Conservation (phyloP, 2,329 filamentous ascomycete species). For the Verticillium albo-atrum region DNA sequence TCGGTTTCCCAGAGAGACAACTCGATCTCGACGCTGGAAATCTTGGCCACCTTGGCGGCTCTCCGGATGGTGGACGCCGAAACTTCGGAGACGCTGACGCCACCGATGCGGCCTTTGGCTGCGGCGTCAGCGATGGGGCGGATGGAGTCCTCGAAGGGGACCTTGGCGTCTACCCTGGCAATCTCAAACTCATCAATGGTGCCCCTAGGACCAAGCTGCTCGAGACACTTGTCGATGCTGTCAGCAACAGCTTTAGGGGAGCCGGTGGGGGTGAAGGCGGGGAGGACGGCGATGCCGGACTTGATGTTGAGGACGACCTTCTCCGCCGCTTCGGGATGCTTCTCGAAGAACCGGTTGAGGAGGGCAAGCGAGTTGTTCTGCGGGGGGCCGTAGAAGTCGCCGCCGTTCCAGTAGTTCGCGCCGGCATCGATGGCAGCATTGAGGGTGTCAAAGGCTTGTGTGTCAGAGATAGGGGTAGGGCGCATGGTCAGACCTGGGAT, state of each 20-base stretch:
- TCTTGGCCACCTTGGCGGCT: conserved; percentile 28
- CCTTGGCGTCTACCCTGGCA: conserved; percentile 31
- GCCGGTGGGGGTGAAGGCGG: not conserved
- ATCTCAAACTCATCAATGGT: conserved; percentile 48
- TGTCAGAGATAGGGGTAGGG: not conserved
- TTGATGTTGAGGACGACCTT: not conserved
- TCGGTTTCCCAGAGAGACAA: conserved; percentile 40
- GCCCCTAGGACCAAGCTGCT: not conserved
- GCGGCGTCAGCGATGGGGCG: conserved; percentile 17
- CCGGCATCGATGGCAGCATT: not conserved
- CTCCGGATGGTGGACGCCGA: conserved; percentile 33
- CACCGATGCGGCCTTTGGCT: conserved; percentile 31
- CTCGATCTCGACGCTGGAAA: conserved; percentile 40
- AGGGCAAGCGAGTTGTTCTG: not conserved
- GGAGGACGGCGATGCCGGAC: not conserved
- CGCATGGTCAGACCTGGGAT: not conserved
- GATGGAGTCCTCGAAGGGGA: conserved; percentile 39
- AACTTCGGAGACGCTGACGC: conserved; percentile 37
- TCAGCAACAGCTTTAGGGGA: not conserved
- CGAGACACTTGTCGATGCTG: not conserved
- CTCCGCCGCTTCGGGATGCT: not conserved
- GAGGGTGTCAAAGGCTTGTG: not conserved
- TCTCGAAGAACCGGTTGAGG: not conserved
- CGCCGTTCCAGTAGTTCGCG: not conserved
- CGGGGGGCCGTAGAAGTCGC: not conserved